These are phyloP conservation scores for Aquilaria sinensis DNA, from an alignment of 345 rosid species.

Conservation along the genomic window DNA sequence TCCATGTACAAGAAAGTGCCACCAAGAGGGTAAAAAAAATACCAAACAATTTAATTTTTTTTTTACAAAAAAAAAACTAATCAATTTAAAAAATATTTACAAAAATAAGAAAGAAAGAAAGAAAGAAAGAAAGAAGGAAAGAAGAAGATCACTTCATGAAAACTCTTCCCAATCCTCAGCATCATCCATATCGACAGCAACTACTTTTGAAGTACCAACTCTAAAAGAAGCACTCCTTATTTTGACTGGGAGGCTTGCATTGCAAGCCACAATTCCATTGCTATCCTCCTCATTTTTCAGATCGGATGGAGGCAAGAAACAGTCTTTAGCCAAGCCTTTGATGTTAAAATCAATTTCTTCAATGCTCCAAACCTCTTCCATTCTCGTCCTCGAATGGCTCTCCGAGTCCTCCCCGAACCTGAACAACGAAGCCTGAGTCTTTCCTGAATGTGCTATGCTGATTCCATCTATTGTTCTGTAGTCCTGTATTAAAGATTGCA, in stretches of 20 bases:
- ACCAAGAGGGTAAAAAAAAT: too few relatives aligned
- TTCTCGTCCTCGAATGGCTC: slow-evolving; percentile 60
- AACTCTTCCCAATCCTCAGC: slow-evolving; percentile 19
- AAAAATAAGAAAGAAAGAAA: not conserved
- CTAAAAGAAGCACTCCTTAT: slow-evolving; percentile 38
- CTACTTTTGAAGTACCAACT: slow-evolving; percentile 47
- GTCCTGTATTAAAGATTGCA: slow-evolving; percentile 67
- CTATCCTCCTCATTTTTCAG: slow-evolving; percentile 43
- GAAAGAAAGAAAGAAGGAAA: not conserved
- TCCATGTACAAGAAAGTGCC: too few relatives aligned
- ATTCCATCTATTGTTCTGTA: slow-evolving; percentile 68
- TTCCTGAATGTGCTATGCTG: slow-evolving; percentile 64
- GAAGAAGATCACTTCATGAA: slow-evolving; percentile 22
- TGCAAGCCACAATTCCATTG: slow-evolving; percentile 22
- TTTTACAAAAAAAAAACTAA: too few relatives aligned
- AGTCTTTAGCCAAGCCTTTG: slow-evolving; percentile 72
- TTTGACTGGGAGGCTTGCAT: slow-evolving; percentile 34
- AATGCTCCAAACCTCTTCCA: slow-evolving; percentile 80
- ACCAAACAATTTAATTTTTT: too few relatives aligned
- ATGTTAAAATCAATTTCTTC: slow-evolving; percentile 88
- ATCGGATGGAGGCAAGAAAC: slow-evolving; percentile 82
- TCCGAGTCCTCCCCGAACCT: slow-evolving; percentile 56
- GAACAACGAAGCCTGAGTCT: slow-evolving; percentile 54
- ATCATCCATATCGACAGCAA: slow-evolving; percentile 47
- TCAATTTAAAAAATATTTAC: not conserved